phyloP scores from a whole-genome alignment of 306 rosid species.

The Cajanus cajan region DNA sequence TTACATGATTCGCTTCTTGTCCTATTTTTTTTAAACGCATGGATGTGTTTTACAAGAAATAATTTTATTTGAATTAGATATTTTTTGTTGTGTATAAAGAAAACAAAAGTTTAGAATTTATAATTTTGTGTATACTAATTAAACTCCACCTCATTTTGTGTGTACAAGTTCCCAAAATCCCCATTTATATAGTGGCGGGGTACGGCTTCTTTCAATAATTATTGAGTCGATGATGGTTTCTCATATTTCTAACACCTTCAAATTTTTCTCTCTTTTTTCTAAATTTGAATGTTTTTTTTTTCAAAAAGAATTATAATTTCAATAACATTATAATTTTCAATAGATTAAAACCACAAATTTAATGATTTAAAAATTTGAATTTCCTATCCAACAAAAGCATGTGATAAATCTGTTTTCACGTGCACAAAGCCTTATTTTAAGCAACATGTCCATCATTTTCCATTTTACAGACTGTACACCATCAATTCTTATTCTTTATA shows the following conservation, averaged over 20 bases:
- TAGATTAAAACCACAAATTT: not conserved
- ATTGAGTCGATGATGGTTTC: not conserved
- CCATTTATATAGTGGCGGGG: not conserved
- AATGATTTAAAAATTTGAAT: not conserved
- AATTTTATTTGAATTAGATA: too few relatives aligned
- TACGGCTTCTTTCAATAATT: not conserved
- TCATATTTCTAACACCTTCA: not conserved
- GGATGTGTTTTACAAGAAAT: not conserved
- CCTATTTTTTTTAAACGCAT: not conserved
- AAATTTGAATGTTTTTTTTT: not conserved
- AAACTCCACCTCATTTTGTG: too few relatives aligned
- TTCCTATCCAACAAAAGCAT: not conserved
- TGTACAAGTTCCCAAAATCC: not conserved
- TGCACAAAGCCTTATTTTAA: not conserved
- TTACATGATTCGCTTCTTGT: not conserved
- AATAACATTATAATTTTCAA: not conserved
- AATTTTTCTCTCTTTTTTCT: not conserved
- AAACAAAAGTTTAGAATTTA: too few relatives aligned
- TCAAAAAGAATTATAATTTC: not conserved
- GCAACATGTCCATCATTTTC: not conserved
- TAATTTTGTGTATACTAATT: too few relatives aligned
- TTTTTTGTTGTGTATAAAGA: too few relatives aligned
- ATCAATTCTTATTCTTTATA: not conserved
- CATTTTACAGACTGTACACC: not conserved
- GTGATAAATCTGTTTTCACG: not conserved